These are phyloP conservation scores for Apiotrichum porosum DNA, from an alignment of 1,284 basidiomycete genomes.

Conservation along the genomic window DNA sequence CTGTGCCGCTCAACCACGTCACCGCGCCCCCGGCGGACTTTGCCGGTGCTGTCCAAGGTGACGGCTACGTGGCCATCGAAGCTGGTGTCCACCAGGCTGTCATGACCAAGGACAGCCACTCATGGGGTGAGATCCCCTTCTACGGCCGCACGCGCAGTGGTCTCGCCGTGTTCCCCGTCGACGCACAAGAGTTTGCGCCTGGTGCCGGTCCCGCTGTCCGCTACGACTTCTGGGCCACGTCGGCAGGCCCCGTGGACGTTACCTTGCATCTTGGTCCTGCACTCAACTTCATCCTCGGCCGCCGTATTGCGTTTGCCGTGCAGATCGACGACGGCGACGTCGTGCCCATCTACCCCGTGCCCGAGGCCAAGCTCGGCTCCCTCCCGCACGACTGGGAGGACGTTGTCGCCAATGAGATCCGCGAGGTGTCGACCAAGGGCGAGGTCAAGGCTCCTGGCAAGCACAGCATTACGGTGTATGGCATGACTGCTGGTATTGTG, in stretches of 20 bases:
- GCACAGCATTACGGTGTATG: slow-evolving; percentile 14
- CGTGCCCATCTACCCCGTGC: slow-evolving; percentile 54
- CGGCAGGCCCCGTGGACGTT: slow-evolving; percentile 52
- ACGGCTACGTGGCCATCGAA: slow-evolving; percentile 62
- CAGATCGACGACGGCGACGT: slow-evolving; percentile 55
- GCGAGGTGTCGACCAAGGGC: slow-evolving; percentile 12
- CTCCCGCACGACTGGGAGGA: slow-evolving; percentile 48
- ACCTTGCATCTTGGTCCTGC: slow-evolving; percentile 57
- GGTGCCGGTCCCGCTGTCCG: slow-evolving; percentile 58
- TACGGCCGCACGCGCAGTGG: slow-evolving; percentile 52
- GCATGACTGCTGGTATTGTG: slow-evolving; percentile 19
- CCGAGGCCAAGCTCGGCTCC: slow-evolving; percentile 52
- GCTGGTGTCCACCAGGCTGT: slow-evolving; percentile 56
- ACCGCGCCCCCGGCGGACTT: slow-evolving; percentile 48
- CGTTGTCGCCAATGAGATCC: slow-evolving; percentile 22
- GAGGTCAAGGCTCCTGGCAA: not conserved
- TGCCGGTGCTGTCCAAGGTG: slow-evolving; percentile 62
- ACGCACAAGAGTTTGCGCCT: slow-evolving; percentile 57
- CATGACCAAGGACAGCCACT: slow-evolving; percentile 45
- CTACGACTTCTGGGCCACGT: slow-evolving; percentile 61
- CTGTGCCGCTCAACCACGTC: slow-evolving; percentile 41
- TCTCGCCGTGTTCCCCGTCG: slow-evolving; percentile 59
- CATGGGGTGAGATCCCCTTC: slow-evolving; percentile 59
- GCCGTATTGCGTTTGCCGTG: slow-evolving; percentile 56
- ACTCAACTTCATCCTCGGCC: slow-evolving; percentile 54